Conservation (phyloP, 768 basidiomycete species). For the Suillus occidentalis region DNA sequence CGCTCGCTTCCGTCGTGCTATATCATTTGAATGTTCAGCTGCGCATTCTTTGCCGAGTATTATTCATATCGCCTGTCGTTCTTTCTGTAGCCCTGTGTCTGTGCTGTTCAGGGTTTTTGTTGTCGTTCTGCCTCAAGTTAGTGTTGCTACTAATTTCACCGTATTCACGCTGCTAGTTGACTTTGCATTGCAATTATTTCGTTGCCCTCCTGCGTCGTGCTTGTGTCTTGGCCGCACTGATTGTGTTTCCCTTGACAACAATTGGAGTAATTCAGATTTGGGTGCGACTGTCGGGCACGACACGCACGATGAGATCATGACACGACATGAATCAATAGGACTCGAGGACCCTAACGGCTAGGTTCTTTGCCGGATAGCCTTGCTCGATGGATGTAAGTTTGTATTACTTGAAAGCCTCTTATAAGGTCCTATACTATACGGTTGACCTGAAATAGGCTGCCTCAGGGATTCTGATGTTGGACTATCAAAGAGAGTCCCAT, state of each 20-base stretch:
- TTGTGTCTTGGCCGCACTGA: not conserved
- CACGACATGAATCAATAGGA: not conserved
- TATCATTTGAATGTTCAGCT: slow-evolving; percentile 19
- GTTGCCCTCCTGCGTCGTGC: not conserved
- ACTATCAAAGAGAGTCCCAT: too few relatives aligned
- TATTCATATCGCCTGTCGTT: slow-evolving; percentile 36
- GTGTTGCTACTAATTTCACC: slow-evolving; percentile 12
- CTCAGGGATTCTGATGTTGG: not conserved
- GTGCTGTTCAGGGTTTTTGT: slow-evolving; percentile 9
- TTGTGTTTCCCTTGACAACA: not conserved
- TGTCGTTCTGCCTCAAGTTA: slow-evolving; percentile 3
- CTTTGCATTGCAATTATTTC: not conserved
- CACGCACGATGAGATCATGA: not conserved
- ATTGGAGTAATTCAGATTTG: not conserved
- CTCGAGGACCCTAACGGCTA: not conserved
- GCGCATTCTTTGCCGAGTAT: slow-evolving; percentile 14
- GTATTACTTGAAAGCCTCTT: not conserved
- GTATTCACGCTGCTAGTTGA: slow-evolving; percentile 17
- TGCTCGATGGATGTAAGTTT: not conserved
- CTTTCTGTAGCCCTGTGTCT: slow-evolving; percentile 20
- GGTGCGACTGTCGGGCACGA: not conserved
- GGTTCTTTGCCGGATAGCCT: not conserved
- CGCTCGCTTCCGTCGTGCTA: slow-evolving; percentile 2
- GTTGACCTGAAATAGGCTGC: not conserved
- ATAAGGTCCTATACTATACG: not conserved